These are phyloP conservation scores for Hapsidospora chrysogenum DNA, from an alignment of 495 filamentous ascomycete genomes.

Conservation along the genomic window DNA sequence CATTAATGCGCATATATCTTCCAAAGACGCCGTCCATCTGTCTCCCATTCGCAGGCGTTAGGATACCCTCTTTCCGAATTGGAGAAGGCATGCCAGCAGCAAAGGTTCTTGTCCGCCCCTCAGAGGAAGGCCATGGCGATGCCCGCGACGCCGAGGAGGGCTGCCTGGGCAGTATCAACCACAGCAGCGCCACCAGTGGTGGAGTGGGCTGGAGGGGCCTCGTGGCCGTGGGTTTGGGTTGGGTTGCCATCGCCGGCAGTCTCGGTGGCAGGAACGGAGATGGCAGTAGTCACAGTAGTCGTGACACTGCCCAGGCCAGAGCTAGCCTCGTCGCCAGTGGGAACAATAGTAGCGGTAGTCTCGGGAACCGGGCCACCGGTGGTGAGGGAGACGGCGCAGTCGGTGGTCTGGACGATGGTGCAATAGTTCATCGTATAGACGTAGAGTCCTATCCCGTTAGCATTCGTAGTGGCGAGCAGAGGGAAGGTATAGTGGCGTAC, in stretches of 20 bases:
- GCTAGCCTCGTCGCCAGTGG: not conserved
- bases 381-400: not conserved
- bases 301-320: too few relatives aligned
- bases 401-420: constrained; percentile 1
- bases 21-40: too few relatives aligned
- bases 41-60: too few relatives aligned
- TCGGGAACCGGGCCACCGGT: not conserved
- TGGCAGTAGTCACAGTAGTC: not conserved
- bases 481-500: not conserved
- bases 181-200: not conserved
- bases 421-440: constrained; percentile 1
- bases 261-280: not conserved
- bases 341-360: not conserved
- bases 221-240: not conserved
- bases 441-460: not conserved
- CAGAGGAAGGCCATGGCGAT: not conserved
- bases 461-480: not conserved
- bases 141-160: not conserved
- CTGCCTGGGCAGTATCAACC: not conserved
- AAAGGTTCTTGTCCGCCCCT: too few relatives aligned
- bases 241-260: not conserved
- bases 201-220: not conserved
- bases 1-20: too few relatives aligned
- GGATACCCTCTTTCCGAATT: too few relatives aligned
- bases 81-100: too few relatives aligned